These are phyloP conservation scores for Alternaria sp. DNA, from an alignment of 2,329 filamentous ascomycete species.

Conservation along the genomic window DNA sequence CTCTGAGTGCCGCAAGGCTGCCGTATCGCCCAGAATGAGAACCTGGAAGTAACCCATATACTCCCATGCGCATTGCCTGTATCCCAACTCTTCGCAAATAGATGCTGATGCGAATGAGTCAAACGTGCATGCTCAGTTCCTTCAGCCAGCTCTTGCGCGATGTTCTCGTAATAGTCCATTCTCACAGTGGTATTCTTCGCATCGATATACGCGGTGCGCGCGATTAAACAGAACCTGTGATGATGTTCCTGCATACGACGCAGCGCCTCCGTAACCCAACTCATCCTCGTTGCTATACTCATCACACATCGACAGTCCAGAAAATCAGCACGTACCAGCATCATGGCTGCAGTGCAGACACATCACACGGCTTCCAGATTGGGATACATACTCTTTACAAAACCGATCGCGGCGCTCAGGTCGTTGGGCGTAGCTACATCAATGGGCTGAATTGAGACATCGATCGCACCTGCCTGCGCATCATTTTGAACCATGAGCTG, in stretches of 20 bases:
- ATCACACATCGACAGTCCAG: conserved; percentile 63
- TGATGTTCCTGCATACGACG: no score
- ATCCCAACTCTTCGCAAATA: conserved; percentile 55
- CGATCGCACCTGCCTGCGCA: no score
- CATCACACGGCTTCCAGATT: conserved; percentile 66
- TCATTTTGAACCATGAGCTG: no score
- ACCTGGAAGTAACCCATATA: background rate
- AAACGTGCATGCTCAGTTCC: conserved; percentile 66
- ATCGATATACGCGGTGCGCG: no score
- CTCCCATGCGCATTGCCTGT: background rate
- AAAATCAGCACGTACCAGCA: conserved; percentile 64
- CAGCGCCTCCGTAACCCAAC: conserved; percentile 63
- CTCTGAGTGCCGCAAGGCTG: background rate
- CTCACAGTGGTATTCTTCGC: no score
- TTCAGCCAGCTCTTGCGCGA: no score
- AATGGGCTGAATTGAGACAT: no score
- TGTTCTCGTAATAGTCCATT: no score
- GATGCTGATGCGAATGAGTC: conserved; percentile 58
- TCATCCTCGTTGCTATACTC: no score
- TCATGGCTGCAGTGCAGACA: no score
- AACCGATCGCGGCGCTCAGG: conserved; percentile 52
- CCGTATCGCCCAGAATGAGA: background rate
- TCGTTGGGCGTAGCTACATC: no score
- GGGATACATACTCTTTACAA: conserved; percentile 55
- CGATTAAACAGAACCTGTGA: no score